phyloP scores from a whole-genome alignment of 768 basidiomycete species.

The Russula earlei region DNA sequence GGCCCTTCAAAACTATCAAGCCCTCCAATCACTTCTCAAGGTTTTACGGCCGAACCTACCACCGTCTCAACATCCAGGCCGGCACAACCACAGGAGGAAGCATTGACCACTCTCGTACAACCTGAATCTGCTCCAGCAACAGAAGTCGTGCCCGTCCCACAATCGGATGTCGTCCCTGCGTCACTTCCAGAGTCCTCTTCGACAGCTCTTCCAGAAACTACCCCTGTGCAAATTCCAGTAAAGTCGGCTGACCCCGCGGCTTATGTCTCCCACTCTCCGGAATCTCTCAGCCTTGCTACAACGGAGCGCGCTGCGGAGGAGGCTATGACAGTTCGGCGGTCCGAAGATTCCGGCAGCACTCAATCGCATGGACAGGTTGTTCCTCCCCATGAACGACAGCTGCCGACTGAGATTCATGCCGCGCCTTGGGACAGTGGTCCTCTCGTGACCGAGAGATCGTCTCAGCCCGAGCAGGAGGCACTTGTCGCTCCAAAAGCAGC shows the following conservation, averaged over 20 bases:
- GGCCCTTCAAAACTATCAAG: constrained; percentile 24
- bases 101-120: neutral
- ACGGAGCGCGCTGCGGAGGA: constrained; percentile 10
- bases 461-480: constrained; percentile 5
- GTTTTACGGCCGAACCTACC: constrained; percentile 4
- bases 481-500: neutral
- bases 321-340: constrained; percentile 15
- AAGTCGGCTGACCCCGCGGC: constrained; percentile 13
- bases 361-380: constrained; percentile 12
- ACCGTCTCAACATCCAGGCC: neutral
- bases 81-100: neutral
- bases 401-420: neutral
- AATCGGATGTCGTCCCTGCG: neutral
- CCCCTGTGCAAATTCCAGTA: neutral
- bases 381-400: constrained; percentile 5
- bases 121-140: neutral
- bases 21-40: constrained; percentile 11
- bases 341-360: constrained; percentile 12
- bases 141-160: neutral
- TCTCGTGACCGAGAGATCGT: neutral
- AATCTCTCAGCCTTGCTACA: constrained; percentile 20
- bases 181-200: neutral
- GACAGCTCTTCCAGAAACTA: neutral
- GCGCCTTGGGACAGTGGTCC: constrained; percentile 6
- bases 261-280: constrained; percentile 15